A percentile compares a stretch with the other conserved stretches of the same genome.
phyloP scores from a whole-genome alignment of 164 flowering plant genomes.

The Nelumbo lutea region DNA sequence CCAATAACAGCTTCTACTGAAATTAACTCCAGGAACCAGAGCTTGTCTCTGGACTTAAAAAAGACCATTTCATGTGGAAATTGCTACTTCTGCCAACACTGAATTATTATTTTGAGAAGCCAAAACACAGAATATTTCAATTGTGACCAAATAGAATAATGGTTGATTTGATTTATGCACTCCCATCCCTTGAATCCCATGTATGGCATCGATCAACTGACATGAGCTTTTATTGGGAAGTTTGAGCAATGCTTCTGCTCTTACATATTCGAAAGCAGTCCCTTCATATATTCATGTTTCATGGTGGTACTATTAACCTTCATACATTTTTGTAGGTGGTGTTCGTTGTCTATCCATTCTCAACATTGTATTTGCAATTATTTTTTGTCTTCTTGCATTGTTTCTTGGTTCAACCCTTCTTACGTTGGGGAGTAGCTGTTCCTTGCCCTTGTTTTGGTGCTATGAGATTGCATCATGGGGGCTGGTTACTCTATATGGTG shows the following conservation, averaged over 20 bases:
- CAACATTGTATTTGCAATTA: conserved; percentile 62
- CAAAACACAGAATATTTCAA: background rate
- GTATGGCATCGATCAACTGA: background rate
- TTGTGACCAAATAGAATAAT: background rate
- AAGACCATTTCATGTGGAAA: background rate
- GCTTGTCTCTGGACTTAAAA: background rate
- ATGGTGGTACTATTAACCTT: no score
- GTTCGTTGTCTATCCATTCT: conserved; percentile 86
- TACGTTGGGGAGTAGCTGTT: conserved; percentile 78
- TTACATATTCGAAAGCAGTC: no score
- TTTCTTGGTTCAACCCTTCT: conserved; percentile 86
- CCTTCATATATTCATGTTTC: background rate
- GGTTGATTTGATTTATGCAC: background rate
- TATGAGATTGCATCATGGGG: conserved; percentile 84
- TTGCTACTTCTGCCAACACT: background rate
- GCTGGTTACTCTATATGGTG: conserved; percentile 66
- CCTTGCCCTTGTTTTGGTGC: conserved; percentile 88
- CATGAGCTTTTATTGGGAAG: background rate
- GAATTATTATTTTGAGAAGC: background rate
- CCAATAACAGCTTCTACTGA: background rate
- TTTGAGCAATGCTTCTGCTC: background rate
- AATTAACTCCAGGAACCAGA: background rate
- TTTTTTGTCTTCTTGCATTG: conserved; percentile 75
- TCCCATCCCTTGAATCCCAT: background rate
- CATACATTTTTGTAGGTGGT: conserved; percentile 48